A percentile compares a stretch with the other conserved stretches of the same genome.
phyloP scores from a whole-genome alignment of 1,284 basidiomycete species.

The Sporisorium iseilematis-ciliati region DNA sequence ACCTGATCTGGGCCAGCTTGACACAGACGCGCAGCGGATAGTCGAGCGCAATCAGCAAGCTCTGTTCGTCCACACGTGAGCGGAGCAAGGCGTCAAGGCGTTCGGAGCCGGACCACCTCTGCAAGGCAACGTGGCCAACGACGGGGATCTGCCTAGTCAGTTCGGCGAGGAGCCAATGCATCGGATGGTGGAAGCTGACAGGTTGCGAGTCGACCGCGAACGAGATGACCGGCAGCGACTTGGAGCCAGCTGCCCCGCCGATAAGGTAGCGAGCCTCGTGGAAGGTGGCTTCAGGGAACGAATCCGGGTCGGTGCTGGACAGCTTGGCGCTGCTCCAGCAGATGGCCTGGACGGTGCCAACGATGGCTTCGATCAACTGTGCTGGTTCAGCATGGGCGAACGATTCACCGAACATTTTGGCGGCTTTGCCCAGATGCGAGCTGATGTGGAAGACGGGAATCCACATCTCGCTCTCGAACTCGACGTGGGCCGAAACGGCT shows the following conservation, averaged over 20 bases:
- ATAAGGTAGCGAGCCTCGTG: conserved; percentile 73
- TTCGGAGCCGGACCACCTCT: conserved; percentile 26
- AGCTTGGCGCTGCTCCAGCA: conserved; percentile 52
- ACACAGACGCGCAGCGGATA: conserved; percentile 66
- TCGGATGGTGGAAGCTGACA: conserved; percentile 89
- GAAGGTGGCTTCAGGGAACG: conserved; percentile 76
- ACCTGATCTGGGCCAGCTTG: conserved; percentile 88
- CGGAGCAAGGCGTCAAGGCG: conserved; percentile 43
- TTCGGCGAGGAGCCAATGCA: conserved; percentile 92
- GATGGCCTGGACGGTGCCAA: conserved; percentile 79
- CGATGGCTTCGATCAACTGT: conserved; percentile 79
- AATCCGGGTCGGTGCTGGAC: conserved; percentile 72
- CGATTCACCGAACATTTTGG: conserved; percentile 65
- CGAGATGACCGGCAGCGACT: conserved; percentile 77
- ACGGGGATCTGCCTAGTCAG: conserved; percentile 76
- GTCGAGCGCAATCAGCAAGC: conserved; percentile 58
- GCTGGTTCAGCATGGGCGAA: conserved; percentile 72
- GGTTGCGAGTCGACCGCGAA: conserved; percentile 60
- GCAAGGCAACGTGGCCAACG: conserved; percentile 33
- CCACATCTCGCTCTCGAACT: conserved; percentile 69
- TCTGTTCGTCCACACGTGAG: conserved; percentile 48
- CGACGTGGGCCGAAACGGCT: conserved; percentile 63
- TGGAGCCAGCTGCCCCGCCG: conserved; percentile 74
- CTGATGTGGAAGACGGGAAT: conserved; percentile 65
- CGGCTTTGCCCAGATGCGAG: conserved; percentile 63